Evolutionary conservation across 148 eudicot species (phyloP).

Genomic region (Cornus florida): DNA sequence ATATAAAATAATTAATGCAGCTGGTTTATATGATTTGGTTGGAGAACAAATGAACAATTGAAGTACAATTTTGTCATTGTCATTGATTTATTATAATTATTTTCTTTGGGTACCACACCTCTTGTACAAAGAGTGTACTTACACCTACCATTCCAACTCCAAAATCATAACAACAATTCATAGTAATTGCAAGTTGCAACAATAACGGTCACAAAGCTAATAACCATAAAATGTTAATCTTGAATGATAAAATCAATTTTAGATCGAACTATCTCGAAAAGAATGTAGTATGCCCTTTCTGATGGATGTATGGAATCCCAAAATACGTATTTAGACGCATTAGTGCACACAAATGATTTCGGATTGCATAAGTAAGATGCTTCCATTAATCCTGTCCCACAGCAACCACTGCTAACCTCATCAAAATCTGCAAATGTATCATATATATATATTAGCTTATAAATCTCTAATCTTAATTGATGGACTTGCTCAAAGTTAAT

Average conservation of each 20-base stretch:
- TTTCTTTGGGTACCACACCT: too few species aligned
- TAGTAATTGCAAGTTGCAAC: neutral
- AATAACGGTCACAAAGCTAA: neutral
- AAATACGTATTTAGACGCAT: conserved; percentile 55
- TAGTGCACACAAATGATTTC: conserved; percentile 42
- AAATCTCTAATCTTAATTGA: too few species aligned
- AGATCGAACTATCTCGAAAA: conserved; percentile 37
- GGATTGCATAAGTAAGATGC: conserved; percentile 53
- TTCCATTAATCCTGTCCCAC: conserved; percentile 72
- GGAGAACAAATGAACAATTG: too few species aligned
- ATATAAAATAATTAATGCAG: too few species aligned
- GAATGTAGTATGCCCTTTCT: conserved; percentile 44
- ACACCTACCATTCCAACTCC: neutral
- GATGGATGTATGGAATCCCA: conserved; percentile 84
- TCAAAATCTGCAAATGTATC: conserved; percentile 41
- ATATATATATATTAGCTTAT: too few species aligned
- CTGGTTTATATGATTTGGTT: too few species aligned
- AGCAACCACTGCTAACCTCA: conserved; percentile 49
- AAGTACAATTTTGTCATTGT: too few species aligned
- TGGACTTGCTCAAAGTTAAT: neutral
- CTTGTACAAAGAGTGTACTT: too few species aligned
- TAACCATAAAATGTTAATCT: conserved; percentile 6
- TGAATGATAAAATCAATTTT: conserved; percentile 37
- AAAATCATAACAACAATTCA: neutral
- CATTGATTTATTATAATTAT: too few species aligned